phyloP scores from a whole-genome alignment of 2,329 filamentous ascomycete genomes.

The Monosporascus sp. region DNA sequence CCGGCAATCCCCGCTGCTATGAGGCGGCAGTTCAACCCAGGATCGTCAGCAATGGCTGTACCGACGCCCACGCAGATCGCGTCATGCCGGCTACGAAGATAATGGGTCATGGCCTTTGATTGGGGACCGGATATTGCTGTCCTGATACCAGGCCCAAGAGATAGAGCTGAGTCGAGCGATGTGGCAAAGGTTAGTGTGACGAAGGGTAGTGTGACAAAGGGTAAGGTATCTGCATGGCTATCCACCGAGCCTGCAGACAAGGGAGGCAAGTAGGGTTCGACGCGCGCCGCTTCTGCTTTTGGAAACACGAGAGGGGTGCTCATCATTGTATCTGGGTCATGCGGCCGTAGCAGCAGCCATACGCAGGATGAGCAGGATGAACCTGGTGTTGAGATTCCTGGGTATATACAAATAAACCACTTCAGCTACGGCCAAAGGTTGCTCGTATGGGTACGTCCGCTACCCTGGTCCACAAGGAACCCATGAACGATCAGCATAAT shows the following conservation, averaged over 20 bases:
- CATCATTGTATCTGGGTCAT: background rate
- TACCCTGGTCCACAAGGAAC: background rate
- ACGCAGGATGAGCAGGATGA: background rate
- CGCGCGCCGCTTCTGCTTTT: conserved; percentile 18
- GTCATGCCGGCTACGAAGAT: conserved; percentile 74
- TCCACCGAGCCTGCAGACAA: conserved; percentile 1
- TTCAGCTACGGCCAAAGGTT: background rate
- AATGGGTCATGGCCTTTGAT: conserved; percentile 91
- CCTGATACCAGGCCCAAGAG: conserved; percentile 71
- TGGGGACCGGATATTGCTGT: conserved; percentile 77
- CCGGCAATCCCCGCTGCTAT: conserved; percentile 41
- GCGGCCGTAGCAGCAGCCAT: background rate
- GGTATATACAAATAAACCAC: background rate
- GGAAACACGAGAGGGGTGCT: conserved; percentile 20
- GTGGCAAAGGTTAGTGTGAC: conserved; percentile 86
- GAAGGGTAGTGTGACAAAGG: conserved; percentile 50
- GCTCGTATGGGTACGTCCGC: background rate
- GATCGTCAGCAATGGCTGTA: conserved; percentile 80
- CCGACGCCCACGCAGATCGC: conserved; percentile 82
- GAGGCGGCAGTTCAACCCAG: conserved; percentile 77
- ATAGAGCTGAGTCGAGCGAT: conserved; percentile 78
- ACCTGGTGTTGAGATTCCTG: background rate
- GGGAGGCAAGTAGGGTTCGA: conserved; percentile 27
- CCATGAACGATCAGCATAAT: background rate
- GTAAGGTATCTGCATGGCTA: conserved; percentile 4